Percentiles rank a stretch among this genome's conserved stretches.
Conservation (phyloP, 176 grass and related monocot genomes). For the Puya raimondii region DNA sequence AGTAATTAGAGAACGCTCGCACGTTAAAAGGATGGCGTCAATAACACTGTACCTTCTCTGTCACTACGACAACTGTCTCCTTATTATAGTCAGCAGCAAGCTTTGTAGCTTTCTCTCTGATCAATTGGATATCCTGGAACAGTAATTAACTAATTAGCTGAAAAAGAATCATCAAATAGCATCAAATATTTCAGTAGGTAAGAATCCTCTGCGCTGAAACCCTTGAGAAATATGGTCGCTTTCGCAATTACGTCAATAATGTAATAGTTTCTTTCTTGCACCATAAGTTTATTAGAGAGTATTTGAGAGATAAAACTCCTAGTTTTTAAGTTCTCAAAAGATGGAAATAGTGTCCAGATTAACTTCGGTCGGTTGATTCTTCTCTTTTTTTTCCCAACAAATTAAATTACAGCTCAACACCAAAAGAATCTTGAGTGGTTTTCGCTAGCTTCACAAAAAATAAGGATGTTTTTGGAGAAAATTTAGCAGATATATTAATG, state of each 20-base stretch:
- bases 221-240: background rate
- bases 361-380: no score
- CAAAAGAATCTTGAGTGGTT: no score
- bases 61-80: conserved; percentile 34
- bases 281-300: background rate
- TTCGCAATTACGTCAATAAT: background rate
- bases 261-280: no score
- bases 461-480: no score
- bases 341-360: no score
- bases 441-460: no score
- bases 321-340: no score
- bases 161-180: background rate
- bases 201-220: background rate
- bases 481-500: no score
- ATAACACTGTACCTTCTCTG: conserved; percentile 48
- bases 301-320: no score
- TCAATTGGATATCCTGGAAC: conserved; percentile 35
- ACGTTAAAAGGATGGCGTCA: background rate
- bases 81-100: conserved; percentile 21
- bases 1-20: background rate
- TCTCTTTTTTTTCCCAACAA: no score
- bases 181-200: background rate
- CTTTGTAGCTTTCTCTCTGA: conserved; percentile 21
- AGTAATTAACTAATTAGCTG: background rate
- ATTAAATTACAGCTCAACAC: no score